Evolutionary conservation across 805 yeast genomes (phyloP).

Genomic region (Isabelozyma gotoi): DNA sequence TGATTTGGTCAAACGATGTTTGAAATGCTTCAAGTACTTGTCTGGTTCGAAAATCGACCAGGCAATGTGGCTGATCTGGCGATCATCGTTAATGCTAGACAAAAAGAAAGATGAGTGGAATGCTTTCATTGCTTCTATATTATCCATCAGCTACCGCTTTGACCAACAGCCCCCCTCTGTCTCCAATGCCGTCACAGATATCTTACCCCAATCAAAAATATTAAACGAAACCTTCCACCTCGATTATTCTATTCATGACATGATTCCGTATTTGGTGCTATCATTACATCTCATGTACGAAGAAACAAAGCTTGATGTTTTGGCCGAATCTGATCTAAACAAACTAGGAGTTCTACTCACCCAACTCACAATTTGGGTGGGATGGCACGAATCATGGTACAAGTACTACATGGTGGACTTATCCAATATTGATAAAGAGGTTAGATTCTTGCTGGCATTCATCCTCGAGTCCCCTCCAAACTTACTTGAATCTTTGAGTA

Average conservation of each 20-base stretch:
- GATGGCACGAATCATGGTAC: slow-evolving; percentile 72
- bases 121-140: slow-evolving; percentile 51
- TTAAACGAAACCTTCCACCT: slow-evolving; percentile 24
- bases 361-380: slow-evolving; percentile 64
- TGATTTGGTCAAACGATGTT: slow-evolving; percentile 42
- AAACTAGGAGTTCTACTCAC: slow-evolving; percentile 56
- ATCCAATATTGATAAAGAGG: slow-evolving; percentile 32
- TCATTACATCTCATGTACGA: slow-evolving; percentile 78
- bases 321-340: slow-evolving; percentile 32
- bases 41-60: slow-evolving; percentile 60
- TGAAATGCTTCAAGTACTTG: slow-evolving; percentile 51
- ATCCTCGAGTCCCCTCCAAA: slow-evolving; percentile 61
- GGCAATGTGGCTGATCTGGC: slow-evolving; percentile 63
- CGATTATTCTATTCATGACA: slow-evolving; percentile 47
- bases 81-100: slow-evolving; percentile 48
- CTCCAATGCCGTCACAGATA: slow-evolving; percentile 26
- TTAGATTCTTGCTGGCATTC: slow-evolving; percentile 43
- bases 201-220: slow-evolving; percentile 29
- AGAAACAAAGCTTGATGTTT: slow-evolving; percentile 61
- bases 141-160: slow-evolving; percentile 52
- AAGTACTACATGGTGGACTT: slow-evolving; percentile 48
- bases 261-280: slow-evolving; percentile 61
- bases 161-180: slow-evolving; percentile 15
- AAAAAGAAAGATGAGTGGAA: slow-evolving; percentile 55
- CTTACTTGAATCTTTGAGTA: slow-evolving; percentile 53